A percentile compares a stretch with the other conserved stretches of the same genome.
Conservation (phyloP, 148 eudicot species). For the Linanthus parryae region DNA sequence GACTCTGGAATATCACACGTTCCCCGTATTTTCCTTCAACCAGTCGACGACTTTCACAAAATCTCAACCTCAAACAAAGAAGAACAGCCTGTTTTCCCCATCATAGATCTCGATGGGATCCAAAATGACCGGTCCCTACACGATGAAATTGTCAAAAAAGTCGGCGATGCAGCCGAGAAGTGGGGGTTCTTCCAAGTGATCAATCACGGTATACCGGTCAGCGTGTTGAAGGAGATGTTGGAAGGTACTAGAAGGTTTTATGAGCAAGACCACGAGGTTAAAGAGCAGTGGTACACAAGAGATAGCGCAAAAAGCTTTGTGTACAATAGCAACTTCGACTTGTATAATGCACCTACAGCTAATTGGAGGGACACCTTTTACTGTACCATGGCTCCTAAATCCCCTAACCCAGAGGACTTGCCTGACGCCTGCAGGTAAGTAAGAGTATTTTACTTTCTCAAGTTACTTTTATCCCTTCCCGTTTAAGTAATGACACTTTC, state of each 20-base stretch:
- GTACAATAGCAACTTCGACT: slow-evolving; percentile 5
- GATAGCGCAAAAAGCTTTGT: background rate
- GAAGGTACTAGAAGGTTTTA: background rate
- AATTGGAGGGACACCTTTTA: slow-evolving; percentile 13
- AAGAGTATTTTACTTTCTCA: background rate
- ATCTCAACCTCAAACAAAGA: background rate
- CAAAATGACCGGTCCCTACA: background rate
- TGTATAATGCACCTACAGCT: slow-evolving; percentile 3
- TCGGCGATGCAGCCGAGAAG: background rate
- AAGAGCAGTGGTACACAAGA: slow-evolving; percentile 1
- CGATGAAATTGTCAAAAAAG: background rate
- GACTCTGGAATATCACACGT: background rate
- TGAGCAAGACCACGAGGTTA: slow-evolving; percentile 9
- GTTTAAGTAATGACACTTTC: no score
- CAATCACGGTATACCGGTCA: background rate
- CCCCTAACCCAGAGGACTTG: slow-evolving; percentile 6
- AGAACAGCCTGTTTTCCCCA: background rate
- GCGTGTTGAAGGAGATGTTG: background rate
- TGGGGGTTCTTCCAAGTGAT: background rate
- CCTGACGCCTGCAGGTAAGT: slow-evolving; percentile 5
- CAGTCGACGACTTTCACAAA: background rate
- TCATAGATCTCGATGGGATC: background rate
- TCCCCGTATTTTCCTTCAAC: background rate
- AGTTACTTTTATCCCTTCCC: background rate
- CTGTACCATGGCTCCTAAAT: slow-evolving; percentile 5